Evolutionary conservation across 2,329 filamentous ascomycete species (phyloP).

Genomic region (Trichoderma atroviride): DNA sequence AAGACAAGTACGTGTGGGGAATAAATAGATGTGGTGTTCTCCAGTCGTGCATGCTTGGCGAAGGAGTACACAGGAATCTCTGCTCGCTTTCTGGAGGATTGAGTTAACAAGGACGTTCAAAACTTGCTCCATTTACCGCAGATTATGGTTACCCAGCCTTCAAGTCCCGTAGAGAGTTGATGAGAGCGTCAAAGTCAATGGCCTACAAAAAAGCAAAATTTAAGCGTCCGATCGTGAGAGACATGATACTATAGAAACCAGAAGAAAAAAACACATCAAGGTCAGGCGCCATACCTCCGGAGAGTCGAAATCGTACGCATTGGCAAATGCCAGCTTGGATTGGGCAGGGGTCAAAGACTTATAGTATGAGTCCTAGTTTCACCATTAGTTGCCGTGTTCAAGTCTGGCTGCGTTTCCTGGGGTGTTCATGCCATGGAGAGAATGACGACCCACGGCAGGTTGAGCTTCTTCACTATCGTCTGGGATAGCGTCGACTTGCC

Average conservation of each 20-base stretch:
- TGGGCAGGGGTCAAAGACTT: slow-evolving; percentile 81
- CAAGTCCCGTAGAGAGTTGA: slow-evolving; percentile 77
- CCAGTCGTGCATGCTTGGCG: slow-evolving; percentile 79
- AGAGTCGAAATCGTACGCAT: slow-evolving; percentile 95
- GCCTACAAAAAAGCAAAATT: slow-evolving; percentile 50
- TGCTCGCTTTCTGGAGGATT: slow-evolving; percentile 67
- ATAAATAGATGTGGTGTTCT: slow-evolving; percentile 85
- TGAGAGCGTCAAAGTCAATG: slow-evolving; percentile 89
- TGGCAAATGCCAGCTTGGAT: slow-evolving; percentile 78
- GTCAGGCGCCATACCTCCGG: slow-evolving; percentile 60
- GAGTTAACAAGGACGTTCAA: slow-evolving; percentile 6
- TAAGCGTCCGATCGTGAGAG: not conserved
- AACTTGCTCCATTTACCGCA: slow-evolving; percentile 10
- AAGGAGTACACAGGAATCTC: slow-evolving; percentile 97
- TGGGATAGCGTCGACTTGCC: slow-evolving; percentile 91
- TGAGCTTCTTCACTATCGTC: slow-evolving; percentile 86
- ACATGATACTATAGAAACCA: not conserved
- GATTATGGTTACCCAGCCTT: slow-evolving; percentile 75
- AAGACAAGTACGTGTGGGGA: slow-evolving; percentile 94
- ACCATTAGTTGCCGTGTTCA: slow-evolving; percentile 31
- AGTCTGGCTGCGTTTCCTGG: slow-evolving; percentile 20
- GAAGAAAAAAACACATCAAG: not conserved
- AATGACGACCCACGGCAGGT: slow-evolving; percentile 97
- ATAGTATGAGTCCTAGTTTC: slow-evolving; percentile 89
- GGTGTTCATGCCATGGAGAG: slow-evolving; percentile 76